Evolutionary conservation across 345 rosid species (phyloP).

Genomic region (Linum usitatissimum): DNA sequence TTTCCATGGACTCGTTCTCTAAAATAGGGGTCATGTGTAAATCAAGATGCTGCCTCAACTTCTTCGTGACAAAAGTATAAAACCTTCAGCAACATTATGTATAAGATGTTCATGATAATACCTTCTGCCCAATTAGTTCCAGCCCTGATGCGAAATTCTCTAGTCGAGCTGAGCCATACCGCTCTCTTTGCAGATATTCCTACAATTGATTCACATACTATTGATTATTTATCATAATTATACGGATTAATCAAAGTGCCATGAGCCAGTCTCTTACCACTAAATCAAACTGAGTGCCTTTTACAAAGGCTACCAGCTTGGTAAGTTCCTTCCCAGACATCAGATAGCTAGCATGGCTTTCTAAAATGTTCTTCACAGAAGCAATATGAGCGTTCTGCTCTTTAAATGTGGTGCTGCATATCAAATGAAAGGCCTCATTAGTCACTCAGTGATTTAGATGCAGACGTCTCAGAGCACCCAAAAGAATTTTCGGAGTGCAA

Average conservation of each 20-base stretch:
- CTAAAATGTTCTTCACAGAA: constrained; percentile 80
- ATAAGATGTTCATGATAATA: constrained; percentile 13
- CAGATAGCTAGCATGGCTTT: constrained; percentile 90
- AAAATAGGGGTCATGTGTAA: too few species aligned
- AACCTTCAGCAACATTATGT: not conserved
- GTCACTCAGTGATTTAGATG: constrained; percentile 3
- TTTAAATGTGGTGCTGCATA: constrained; percentile 55
- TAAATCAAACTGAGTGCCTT: constrained; percentile 97
- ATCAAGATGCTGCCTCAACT: too few species aligned
- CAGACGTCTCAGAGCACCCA: constrained; percentile 4
- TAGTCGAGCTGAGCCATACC: constrained; percentile 73
- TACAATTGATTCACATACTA: constrained; percentile 26
- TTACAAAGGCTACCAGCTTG: constrained; percentile 95
- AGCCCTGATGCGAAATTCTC: constrained; percentile 89
- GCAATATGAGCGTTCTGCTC: constrained; percentile 88
- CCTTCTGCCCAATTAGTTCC: constrained; percentile 88
- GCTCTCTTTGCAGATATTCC: constrained; percentile 95
- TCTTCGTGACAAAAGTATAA: too few species aligned
- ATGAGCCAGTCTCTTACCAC: constrained; percentile 46
- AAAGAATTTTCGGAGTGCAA: constrained; percentile 16
- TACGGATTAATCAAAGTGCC: constrained; percentile 1
- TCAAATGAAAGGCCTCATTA: constrained; percentile 12
- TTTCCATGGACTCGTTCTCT: too few species aligned
- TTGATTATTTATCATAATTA: not conserved
- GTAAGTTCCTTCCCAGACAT: constrained; percentile 98